A percentile compares a stretch with the other conserved stretches of the same genome.
These are phyloP conservation scores for Colletotrichum paranaense DNA, from an alignment of 2,329 filamentous ascomycete species.

Conservation along the genomic window DNA sequence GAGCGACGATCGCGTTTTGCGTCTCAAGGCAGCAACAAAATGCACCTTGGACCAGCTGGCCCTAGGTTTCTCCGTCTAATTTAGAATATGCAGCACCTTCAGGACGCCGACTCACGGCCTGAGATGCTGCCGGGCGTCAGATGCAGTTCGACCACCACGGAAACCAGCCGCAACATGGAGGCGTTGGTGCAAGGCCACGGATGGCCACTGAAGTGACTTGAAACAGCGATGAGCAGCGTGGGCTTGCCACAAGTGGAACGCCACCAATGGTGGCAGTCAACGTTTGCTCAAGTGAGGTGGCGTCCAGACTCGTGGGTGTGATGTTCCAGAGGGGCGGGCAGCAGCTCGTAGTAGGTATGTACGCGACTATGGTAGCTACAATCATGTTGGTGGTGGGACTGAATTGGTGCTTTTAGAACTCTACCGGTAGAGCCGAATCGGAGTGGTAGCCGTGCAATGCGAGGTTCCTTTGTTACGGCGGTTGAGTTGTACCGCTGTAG, in stretches of 20 bases:
- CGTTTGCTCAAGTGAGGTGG: neutral
- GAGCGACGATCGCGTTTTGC: constrained; percentile 11
- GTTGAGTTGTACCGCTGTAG: constrained; percentile 3
- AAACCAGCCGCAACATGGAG: constrained; percentile 1
- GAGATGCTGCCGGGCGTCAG: constrained; percentile 22
- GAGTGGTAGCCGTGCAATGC: neutral
- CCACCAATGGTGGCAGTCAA: constrained; percentile 1
- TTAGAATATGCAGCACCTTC: constrained; percentile 27
- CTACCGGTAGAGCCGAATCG: neutral
- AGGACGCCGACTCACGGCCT: constrained; percentile 3
- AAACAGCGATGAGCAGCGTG: constrained; percentile 17
- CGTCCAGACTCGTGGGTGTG: neutral
- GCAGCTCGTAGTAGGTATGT: neutral
- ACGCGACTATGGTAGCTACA: neutral
- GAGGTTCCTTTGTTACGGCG: neutral
- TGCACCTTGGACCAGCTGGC: neutral
- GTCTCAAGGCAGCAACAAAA: constrained; percentile 25
- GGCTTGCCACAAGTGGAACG: constrained; percentile 13
- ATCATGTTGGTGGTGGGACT: neutral
- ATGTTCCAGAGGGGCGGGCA: neutral
- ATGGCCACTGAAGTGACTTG: constrained; percentile 2
- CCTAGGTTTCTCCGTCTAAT: constrained; percentile 24
- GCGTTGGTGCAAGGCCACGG: neutral
- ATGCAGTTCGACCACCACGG: constrained; percentile 16
- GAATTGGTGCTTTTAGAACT: neutral